A percentile compares a stretch with the other conserved stretches of the same genome.
These are phyloP conservation scores for Talaromyces amestolkiae DNA, from an alignment of 2,329 filamentous ascomycete genomes.

Conservation along the genomic window DNA sequence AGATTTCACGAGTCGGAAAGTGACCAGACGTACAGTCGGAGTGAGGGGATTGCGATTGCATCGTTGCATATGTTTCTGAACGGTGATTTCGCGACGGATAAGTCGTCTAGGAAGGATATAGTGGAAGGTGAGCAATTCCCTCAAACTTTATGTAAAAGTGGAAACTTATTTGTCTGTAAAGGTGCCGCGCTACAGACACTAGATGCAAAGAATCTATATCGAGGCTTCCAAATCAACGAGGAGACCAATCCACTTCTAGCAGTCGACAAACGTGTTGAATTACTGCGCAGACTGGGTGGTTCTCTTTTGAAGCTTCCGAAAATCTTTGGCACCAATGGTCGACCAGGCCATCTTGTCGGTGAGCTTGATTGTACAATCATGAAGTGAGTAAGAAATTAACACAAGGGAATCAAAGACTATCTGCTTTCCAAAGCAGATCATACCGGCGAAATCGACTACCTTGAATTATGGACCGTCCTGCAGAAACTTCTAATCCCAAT, in stretches of 20 bases:
- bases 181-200: neutral
- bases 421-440: slow-evolving; percentile 31
- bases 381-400: neutral
- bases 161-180: neutral
- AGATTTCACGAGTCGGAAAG: neutral
- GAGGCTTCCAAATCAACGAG: neutral
- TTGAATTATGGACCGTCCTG: slow-evolving; percentile 44
- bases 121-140: neutral
- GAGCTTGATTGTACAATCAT: neutral
- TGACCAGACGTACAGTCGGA: slow-evolving; percentile 36
- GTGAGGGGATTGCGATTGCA: slow-evolving; percentile 54
- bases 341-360: neutral
- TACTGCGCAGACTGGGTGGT: neutral
- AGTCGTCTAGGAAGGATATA: neutral
- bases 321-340: neutral
- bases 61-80: slow-evolving; percentile 51
- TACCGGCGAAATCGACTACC: slow-evolving; percentile 37
- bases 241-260: neutral
- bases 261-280: neutral
- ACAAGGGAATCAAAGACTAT: slow-evolving; percentile 35
- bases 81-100: neutral
- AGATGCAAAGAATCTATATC: neutral
- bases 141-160: neutral
- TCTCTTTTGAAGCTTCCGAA: neutral
- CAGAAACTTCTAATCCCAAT: slow-evolving; percentile 49